Conservation (phyloP, 2,329 filamentous ascomycete species). For the Exophiala mesophila region DNA sequence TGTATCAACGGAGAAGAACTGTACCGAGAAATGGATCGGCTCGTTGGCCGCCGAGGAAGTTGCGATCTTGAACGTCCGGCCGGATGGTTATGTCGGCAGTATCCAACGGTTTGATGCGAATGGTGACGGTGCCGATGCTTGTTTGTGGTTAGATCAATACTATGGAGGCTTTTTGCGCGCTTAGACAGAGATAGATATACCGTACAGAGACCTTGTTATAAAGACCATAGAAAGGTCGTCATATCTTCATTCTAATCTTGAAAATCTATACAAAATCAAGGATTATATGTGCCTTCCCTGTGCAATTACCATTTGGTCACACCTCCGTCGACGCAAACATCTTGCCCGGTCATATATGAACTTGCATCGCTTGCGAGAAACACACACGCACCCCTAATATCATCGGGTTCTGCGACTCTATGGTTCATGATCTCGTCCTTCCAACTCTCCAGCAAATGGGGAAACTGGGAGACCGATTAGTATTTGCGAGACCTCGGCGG, state of each 20-base stretch:
- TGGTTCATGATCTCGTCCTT: conserved; percentile 48
- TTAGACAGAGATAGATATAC: no score
- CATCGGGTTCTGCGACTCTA: conserved; percentile 45
- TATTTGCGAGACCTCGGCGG: background rate
- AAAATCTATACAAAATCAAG: no score
- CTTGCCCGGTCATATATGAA: conserved; percentile 42
- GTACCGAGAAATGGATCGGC: conserved; percentile 67
- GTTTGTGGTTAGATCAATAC: conserved; percentile 48
- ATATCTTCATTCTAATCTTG: no score
- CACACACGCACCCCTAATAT: conserved; percentile 47
- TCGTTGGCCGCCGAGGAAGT: conserved; percentile 53
- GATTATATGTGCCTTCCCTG: no score
- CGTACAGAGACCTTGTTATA: no score
- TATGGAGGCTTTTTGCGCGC: conserved; percentile 43
- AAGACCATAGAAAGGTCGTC: no score
- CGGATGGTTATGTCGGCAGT: conserved; percentile 70
- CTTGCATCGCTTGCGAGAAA: conserved; percentile 48
- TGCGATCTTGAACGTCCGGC: conserved; percentile 63
- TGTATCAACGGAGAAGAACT: conserved; percentile 47
- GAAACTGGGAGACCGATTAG: conserved; percentile 36
- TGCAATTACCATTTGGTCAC: conserved; percentile 21
- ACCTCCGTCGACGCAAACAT: conserved; percentile 46
- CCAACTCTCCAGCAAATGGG: conserved; percentile 46
- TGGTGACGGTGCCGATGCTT: conserved; percentile 33
- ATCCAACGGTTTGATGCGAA: conserved; percentile 42